These are phyloP conservation scores for Casuarina cunninghamiana DNA, from an alignment of 306 rosid genomes.

Conservation along the genomic window DNA sequence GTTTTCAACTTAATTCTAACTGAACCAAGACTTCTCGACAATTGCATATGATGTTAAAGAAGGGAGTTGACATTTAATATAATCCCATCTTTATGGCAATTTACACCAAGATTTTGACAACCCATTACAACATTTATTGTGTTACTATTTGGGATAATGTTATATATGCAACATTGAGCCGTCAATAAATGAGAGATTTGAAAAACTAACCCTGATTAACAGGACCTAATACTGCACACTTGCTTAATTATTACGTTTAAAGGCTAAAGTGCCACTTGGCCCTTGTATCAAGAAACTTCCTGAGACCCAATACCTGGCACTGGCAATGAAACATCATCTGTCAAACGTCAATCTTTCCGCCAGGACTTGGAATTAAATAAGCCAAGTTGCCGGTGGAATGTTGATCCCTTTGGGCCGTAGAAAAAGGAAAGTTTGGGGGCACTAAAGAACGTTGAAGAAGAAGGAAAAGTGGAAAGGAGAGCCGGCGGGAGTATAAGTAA, in stretches of 20 bases:
- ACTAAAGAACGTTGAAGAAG: too few relatives aligned
- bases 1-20: too few relatives aligned
- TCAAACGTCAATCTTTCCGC: neutral
- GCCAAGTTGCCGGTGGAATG: neutral
- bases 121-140: too few relatives aligned
- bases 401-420: neutral
- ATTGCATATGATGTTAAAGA: too few relatives aligned
- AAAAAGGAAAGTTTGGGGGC: slow-evolving; percentile 2
- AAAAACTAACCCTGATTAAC: neutral
- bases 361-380: neutral
- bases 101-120: too few relatives aligned
- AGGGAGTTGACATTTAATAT: too few relatives aligned
- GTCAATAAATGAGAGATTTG: neutral
- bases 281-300: slow-evolving; percentile 33
- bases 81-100: too few relatives aligned
- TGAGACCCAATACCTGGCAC: slow-evolving; percentile 14
- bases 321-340: neutral
- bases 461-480: too few relatives aligned
- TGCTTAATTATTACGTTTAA: neutral
- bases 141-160: too few relatives aligned
- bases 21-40: too few relatives aligned
- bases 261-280: slow-evolving; percentile 1
- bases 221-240: neutral
- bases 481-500: too few relatives aligned
- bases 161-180: too few relatives aligned